These are phyloP conservation scores for Candida golubevii DNA, from an alignment of 805 yeast species.

Conservation along the genomic window DNA sequence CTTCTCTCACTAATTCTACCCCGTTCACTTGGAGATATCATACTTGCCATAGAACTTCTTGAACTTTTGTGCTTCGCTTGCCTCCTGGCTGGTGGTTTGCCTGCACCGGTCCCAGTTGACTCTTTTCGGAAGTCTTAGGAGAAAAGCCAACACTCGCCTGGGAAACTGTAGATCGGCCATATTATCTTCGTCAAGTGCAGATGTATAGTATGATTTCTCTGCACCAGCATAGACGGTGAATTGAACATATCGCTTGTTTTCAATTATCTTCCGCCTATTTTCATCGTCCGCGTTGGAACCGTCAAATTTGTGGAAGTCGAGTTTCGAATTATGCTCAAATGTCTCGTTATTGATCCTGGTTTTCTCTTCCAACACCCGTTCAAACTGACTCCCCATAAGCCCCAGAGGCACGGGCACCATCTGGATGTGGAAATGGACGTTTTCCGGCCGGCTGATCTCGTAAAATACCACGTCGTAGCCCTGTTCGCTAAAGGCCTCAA, in stretches of 20 bases:
- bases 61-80: conserved; percentile 57
- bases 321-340: conserved; percentile 36
- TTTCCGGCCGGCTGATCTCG: conserved; percentile 60
- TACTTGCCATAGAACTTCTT: conserved; percentile 49
- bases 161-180: conserved; percentile 78
- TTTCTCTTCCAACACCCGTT: conserved; percentile 42
- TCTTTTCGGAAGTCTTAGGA: conserved; percentile 57
- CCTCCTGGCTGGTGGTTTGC: conserved; percentile 61
- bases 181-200: conserved; percentile 21
- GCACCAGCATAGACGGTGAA: conserved; percentile 13
- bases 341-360: conserved; percentile 44
- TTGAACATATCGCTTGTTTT: conserved; percentile 8
- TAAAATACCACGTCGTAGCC: conserved; percentile 56
- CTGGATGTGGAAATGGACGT: conserved; percentile 76
- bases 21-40: conserved; percentile 43
- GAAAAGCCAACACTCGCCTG: conserved; percentile 66
- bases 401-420: conserved; percentile 60
- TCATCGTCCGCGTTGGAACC: conserved; percentile 7
- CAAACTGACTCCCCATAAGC: conserved; percentile 37
- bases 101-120: conserved; percentile 74
- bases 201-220: conserved; percentile 1
- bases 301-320: conserved; percentile 37
- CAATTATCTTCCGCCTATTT: not conserved
- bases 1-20: not conserved
- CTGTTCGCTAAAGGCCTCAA: conserved; percentile 40